phyloP scores from a whole-genome alignment of 257 asterid species.

The Nicotiana obtusifolia region DNA sequence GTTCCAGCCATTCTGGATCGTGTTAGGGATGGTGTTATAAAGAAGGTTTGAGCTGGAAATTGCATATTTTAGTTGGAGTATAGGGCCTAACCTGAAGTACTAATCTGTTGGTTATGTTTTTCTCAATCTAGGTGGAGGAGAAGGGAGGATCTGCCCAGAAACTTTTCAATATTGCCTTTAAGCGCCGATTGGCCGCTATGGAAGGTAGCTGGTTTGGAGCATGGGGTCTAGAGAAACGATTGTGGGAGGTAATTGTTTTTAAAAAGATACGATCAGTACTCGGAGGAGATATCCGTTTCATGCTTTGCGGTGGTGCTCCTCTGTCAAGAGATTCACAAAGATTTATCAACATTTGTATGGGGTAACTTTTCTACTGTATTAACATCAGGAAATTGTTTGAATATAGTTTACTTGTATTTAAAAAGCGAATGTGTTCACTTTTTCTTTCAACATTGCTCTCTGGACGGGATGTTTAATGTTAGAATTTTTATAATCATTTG shows the following conservation, averaged over 20 bases:
- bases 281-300: constrained; percentile 80
- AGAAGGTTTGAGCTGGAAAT: constrained; percentile 47
- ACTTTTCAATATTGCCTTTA: constrained; percentile 60
- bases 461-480: not conserved
- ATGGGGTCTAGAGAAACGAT: constrained; percentile 56
- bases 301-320: constrained; percentile 99
- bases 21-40: constrained; percentile 78
- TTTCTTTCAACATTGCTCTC: not conserved
- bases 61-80: not conserved
- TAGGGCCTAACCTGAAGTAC: not conserved
- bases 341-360: constrained; percentile 90
- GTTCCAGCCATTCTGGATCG: constrained; percentile 97
- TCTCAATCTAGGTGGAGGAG: constrained; percentile 60
- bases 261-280: constrained; percentile 66
- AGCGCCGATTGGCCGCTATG: constrained; percentile 60
- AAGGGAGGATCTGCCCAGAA: constrained; percentile 74
- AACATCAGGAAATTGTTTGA: not conserved
- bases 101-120: not conserved
- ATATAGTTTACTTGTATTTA: not conserved
- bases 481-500: not conserved
- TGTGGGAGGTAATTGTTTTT: constrained; percentile 68
- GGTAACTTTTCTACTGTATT: constrained; percentile 39
- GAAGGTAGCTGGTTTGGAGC: constrained; percentile 96
- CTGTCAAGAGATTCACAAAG: constrained; percentile 84
- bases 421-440: not conserved